Base-by-base conservation (phyloP, 495 filamentous ascomycete genomes). In the Glutinoglossum americanum region DNA sequence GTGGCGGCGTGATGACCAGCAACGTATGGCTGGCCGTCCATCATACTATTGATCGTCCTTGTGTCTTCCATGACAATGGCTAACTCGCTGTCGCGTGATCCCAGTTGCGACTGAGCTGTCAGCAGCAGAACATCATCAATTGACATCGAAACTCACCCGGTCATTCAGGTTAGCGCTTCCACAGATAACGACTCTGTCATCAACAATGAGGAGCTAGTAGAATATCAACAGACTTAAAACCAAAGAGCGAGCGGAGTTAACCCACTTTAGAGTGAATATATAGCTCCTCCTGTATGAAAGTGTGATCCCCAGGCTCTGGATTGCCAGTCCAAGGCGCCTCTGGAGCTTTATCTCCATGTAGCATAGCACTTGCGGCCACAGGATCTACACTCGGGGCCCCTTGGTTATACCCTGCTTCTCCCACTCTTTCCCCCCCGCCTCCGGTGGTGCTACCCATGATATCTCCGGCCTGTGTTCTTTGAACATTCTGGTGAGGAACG, bases 81-180 rank as follows among this genome's bases (percentile, higher is more conserved):
- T n/a, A 98, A 73, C 68, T 98, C 92, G 58, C 82, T 87, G 65
- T 98, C 92, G 65, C 93, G 88, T 64, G 80, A 76, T 17, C 90
- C 92, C 21, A 90, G 72, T 72, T 95, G 90, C 17, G 85, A 93
- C 64, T 80, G 8, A 45, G 11, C 15, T 33, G 13, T 35, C 28
- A 55, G 30, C 54, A 55, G 9, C 17, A 55, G 37, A 4, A 25
- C 7, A 30, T 23, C 26, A 53, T 17, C 28, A 10, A 33, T n/a
- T n/a, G 25, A 49, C 30, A 60, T 45, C 57, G 47, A 13, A 13
- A 63, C 71, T 69, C 70, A 79, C 76, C 51, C 92, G 79, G 64
- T 96, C 90, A 63, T 98, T 96, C 67, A 98, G 79, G 67, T 98
- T 96, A 44, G 84, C 82, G 56, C 79, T 84, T 17, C 90, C 90